A percentile compares a stretch with the other conserved stretches of the same genome.
Conservation (phyloP, 495 filamentous ascomycete genomes). For the Cryomyces antarcticus region DNA sequence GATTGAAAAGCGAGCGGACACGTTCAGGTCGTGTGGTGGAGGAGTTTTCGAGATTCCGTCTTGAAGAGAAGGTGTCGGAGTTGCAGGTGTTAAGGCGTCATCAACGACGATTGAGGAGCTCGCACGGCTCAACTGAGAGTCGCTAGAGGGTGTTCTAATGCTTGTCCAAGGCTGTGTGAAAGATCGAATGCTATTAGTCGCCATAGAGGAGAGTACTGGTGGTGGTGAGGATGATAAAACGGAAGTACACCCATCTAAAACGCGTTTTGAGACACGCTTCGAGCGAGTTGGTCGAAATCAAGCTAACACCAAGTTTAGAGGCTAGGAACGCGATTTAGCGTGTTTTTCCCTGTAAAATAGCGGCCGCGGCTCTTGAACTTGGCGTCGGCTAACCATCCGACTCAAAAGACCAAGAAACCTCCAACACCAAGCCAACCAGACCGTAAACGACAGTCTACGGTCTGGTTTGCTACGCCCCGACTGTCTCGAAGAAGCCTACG, state of each 20-base stretch:
- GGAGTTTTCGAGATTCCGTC: background rate
- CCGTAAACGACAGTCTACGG: too few relatives aligned
- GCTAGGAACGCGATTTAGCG: background rate
- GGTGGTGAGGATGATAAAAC: too few relatives aligned
- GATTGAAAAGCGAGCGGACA: background rate
- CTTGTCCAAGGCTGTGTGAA: background rate
- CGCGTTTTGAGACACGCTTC: too few relatives aligned
- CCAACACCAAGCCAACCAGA: background rate
- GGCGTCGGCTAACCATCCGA: background rate
- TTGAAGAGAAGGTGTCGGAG: background rate
- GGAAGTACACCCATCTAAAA: too few relatives aligned
- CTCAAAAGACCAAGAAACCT: background rate
- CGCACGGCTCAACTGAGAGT: background rate
- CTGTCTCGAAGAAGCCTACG: background rate
- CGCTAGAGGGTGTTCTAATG: background rate
- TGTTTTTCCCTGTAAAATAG: background rate
- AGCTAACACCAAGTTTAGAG: background rate
- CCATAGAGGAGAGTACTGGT: background rate
- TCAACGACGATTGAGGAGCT: background rate
- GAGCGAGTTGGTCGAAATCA: background rate
- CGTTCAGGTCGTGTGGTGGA: background rate
- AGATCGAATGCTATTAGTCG: background rate
- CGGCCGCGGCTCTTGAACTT: background rate
- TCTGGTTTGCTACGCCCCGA: background rate
- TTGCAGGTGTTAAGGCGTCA: background rate